phyloP scores from a whole-genome alignment of 176 grass and related monocot species.

The Lolium multiflorum region DNA sequence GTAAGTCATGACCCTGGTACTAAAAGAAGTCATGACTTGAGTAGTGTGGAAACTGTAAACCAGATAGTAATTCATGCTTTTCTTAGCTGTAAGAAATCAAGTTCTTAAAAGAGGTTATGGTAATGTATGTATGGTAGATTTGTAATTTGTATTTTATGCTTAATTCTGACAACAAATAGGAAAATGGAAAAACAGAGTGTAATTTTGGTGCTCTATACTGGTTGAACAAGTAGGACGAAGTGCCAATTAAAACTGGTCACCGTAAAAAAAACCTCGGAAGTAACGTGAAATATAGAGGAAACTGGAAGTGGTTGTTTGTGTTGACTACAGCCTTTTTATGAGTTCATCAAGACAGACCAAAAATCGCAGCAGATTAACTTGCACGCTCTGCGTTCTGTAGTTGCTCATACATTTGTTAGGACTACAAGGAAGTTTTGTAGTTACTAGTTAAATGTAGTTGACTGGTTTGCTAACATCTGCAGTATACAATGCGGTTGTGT shows the following conservation, averaged over 20 bases:
- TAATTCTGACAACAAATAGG: background rate
- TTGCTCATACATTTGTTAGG: background rate
- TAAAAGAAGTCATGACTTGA: constrained; percentile 1
- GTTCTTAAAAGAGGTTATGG: background rate
- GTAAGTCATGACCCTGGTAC: background rate
- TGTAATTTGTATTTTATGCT: background rate
- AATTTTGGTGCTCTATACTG: background rate
- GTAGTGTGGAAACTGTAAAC: background rate
- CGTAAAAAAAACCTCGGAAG: background rate
- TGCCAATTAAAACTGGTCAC: background rate
- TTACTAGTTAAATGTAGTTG: too few relatives aligned
- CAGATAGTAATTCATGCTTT: background rate
- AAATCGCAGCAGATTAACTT: background rate
- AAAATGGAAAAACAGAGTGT: background rate
- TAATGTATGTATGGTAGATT: background rate
- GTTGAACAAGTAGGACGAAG: background rate
- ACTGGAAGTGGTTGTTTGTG: background rate
- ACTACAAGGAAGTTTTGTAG: background rate
- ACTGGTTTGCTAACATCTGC: background rate
- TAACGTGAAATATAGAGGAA: background rate
- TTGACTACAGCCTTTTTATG: background rate
- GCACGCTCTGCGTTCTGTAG: background rate
- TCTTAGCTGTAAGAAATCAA: background rate
- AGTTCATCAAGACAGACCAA: background rate
- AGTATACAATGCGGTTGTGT: background rate